Evolutionary conservation across 805 yeast genomes (phyloP).

Genomic region (Saccharomycopsis babjevae): DNA sequence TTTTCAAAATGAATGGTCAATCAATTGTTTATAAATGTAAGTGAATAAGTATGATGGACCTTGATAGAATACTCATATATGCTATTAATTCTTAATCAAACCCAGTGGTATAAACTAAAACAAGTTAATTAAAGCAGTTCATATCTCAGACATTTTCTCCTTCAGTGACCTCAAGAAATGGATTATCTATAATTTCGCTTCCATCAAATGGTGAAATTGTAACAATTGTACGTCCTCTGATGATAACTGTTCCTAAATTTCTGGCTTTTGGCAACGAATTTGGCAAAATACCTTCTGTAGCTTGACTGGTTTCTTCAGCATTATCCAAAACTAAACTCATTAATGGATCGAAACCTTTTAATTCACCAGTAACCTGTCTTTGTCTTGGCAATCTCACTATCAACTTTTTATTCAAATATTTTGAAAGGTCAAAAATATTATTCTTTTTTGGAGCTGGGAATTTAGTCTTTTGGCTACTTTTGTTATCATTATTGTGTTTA

Average conservation of each 20-base stretch:
- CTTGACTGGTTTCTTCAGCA: slow-evolving; percentile 56
- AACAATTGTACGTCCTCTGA: slow-evolving; percentile 73
- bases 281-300: slow-evolving; percentile 50
- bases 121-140: neutral
- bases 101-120: neutral
- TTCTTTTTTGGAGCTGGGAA: slow-evolving; percentile 81
- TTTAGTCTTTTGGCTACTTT: slow-evolving; percentile 25
- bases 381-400: slow-evolving; percentile 81
- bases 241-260: slow-evolving; percentile 66
- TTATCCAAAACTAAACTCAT: slow-evolving; percentile 72
- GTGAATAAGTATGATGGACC: neutral
- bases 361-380: slow-evolving; percentile 65
- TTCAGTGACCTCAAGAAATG: slow-evolving; percentile 30
- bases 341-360: slow-evolving; percentile 77
- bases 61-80: no score
- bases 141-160: neutral
- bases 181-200: slow-evolving; percentile 58
- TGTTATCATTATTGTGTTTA: slow-evolving; percentile 14
- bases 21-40: neutral
- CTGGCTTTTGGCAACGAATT: slow-evolving; percentile 47
- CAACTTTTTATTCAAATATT: slow-evolving; percentile 61
- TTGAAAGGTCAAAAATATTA: slow-evolving; percentile 73
- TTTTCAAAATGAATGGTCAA: neutral
- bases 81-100: no score
- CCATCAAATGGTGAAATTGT: slow-evolving; percentile 68